These are phyloP conservation scores for Dendrocalamus sinicus DNA, from an alignment of 176 grass and related monocot genomes.

Conservation along the genomic window DNA sequence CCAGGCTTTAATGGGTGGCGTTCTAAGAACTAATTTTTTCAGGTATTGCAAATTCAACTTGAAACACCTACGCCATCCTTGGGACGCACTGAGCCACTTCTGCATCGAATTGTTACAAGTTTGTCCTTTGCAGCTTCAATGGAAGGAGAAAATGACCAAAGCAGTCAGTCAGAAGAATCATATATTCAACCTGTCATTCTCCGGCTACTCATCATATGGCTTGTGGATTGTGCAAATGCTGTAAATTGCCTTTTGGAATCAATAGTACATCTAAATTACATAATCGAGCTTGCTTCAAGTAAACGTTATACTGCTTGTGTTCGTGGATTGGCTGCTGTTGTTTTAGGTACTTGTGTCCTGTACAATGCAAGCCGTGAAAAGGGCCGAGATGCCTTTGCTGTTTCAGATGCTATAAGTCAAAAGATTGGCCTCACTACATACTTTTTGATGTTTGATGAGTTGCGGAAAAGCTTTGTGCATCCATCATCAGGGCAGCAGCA, in stretches of 20 bases:
- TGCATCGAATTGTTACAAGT: conserved; percentile 79
- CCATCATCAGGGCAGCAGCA: conserved; percentile 51
- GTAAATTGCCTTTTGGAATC: conserved; percentile 79
- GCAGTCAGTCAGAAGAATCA: conserved; percentile 47
- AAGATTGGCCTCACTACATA: conserved; percentile 83
- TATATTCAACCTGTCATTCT: conserved; percentile 84
- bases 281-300: conserved; percentile 83
- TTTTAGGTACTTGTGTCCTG: conserved; percentile 85
- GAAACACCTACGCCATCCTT: conserved; percentile 76
- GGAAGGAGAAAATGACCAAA: conserved; percentile 67
- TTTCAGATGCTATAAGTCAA: conserved; percentile 89
- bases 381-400: conserved; percentile 75
- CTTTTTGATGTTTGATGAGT: conserved; percentile 86
- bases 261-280: conserved; percentile 76
- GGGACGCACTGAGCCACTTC: conserved; percentile 70
- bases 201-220: conserved; percentile 76
- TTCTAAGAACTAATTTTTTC: conserved; percentile 38
- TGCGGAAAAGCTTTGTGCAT: conserved; percentile 64
- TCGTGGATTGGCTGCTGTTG: conserved; percentile 84
- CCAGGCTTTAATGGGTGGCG: not conserved
- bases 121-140: conserved; percentile 75
- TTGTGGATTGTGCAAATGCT: conserved; percentile 85
- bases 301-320: conserved; percentile 63
- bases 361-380: conserved; percentile 80
- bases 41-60: conserved; percentile 86